Conservation (phyloP, 106 monocot genomes). For the Xerophyta viscosa region DNA sequence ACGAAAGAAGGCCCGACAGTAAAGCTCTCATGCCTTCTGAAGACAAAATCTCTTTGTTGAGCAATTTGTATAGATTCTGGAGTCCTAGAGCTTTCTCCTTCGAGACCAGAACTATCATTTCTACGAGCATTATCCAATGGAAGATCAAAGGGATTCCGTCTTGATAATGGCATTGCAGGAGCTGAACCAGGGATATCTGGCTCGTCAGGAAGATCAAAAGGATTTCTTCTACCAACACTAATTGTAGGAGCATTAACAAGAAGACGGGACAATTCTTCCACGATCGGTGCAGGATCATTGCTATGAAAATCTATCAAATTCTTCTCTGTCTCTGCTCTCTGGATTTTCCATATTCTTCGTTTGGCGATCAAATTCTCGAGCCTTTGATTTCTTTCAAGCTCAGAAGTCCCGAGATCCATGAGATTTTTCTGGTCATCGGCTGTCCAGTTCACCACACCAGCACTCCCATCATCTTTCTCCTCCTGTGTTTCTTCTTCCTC, state of each 20-base stretch:
- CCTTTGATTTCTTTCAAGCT: slow-evolving; percentile 64
- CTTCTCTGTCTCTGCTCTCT: slow-evolving; percentile 29
- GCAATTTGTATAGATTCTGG: slow-evolving; percentile 12
- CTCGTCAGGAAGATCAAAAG: slow-evolving; percentile 66
- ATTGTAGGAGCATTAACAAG: slow-evolving; percentile 42
- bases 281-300: slow-evolving; percentile 26
- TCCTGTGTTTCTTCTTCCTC: slow-evolving; percentile 28
- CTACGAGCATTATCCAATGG: slow-evolving; percentile 15
- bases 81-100: slow-evolving; percentile 12
- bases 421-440: slow-evolving; percentile 86
- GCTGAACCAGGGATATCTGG: slow-evolving; percentile 68
- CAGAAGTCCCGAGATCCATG: slow-evolving; percentile 56
- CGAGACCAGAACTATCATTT: slow-evolving; percentile 5
- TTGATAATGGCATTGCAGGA: slow-evolving; percentile 41
- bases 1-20: slow-evolving; percentile 26
- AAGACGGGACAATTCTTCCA: slow-evolving; percentile 24
- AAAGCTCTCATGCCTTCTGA: slow-evolving; percentile 42
- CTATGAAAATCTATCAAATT: slow-evolving; percentile 65
- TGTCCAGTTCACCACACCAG: slow-evolving; percentile 56
- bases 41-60: slow-evolving; percentile 22
- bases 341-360: slow-evolving; percentile 41
- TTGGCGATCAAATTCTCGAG: slow-evolving; percentile 74
- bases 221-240: slow-evolving; percentile 47
- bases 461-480: slow-evolving; percentile 39
- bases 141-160: slow-evolving; percentile 53